Conservation (phyloP, 1,284 basidiomycete species). For the Tilletia indica region DNA sequence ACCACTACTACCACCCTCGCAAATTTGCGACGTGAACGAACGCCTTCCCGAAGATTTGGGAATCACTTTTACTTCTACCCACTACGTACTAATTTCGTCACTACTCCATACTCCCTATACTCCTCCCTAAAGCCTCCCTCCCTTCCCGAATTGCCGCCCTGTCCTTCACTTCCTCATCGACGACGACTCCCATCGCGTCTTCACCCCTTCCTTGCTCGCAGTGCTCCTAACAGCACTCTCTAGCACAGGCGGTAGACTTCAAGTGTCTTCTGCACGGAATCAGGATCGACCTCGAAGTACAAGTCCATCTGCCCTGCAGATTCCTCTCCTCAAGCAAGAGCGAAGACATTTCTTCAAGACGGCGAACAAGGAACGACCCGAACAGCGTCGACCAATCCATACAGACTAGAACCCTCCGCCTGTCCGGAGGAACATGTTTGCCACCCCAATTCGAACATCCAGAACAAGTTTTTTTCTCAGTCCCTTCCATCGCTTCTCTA, state of each 20-base stretch:
- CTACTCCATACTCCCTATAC: too few relatives aligned
- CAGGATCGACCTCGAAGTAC: too few relatives aligned
- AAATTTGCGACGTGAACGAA: not conserved
- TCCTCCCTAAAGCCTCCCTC: too few relatives aligned
- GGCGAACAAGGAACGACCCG: not conserved
- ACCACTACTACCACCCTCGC: not conserved
- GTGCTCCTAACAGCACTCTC: too few relatives aligned
- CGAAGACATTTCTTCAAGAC: not conserved
- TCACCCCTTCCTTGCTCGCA: too few relatives aligned
- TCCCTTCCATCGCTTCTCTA: not conserved
- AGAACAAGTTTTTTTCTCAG: conserved; percentile 4
- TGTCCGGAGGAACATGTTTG: conserved; percentile 4
- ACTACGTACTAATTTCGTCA: too few relatives aligned
- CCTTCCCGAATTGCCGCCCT: too few relatives aligned
- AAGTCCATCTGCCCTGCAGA: too few relatives aligned
- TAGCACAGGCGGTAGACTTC: too few relatives aligned
- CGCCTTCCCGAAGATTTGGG: not conserved
- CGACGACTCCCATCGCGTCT: too few relatives aligned
- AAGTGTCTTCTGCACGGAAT: too few relatives aligned
- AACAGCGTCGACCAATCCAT: not conserved
- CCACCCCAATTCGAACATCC: conserved; percentile 9
- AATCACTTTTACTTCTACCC: not conserved
- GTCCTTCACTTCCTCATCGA: too few relatives aligned
- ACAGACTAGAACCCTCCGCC: not conserved
- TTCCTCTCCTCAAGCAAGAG: not conserved